Base-by-base conservation (phyloP, 345 rosid genomes). In the Eucalyptus rudis region DNA sequence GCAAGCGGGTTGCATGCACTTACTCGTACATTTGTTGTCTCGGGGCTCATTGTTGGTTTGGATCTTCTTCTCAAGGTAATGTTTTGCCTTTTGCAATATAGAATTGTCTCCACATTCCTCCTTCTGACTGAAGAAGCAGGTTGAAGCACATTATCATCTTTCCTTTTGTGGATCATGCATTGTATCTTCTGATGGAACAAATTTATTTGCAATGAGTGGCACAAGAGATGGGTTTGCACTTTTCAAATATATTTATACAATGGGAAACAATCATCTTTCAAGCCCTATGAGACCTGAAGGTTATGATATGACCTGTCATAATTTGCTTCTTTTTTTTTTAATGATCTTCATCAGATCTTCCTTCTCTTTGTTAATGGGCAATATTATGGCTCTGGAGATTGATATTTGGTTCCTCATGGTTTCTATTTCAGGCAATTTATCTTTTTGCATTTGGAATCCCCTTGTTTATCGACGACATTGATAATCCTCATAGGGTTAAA, bases 41-140 rank as follows among this genome's bases (percentile, higher is more conserved):
- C 99, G 1, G 97, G 98, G 56, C 92, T 95, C 20, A 83, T 96
- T 84, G 95, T 97, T 62, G 97, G 92, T 87, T 91, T 97, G 91
- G 99, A 96, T 92, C 92, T 96, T 87, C 92, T 96, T 89, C 94
- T 97, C 90, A 97, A 96, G 99, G 99, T 96, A 93, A 31, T 80
- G 49, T 47, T 43, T 22, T 81, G 52, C 31, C 4, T 79, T 49
- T 56, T n/a, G 29, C 47, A 36, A 52, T 22, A 49, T 25, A 13
- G 0, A n/a, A 14, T 22, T 86, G 16, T 86, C 36, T 31, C 11
- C 20, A 31, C 4, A 3, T 50, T 86, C 36, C 25, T 51, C 52
- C 86, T 27, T 10, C 86, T 87, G 86, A 83, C 71, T 80, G 83
- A 51, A 44, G 89, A 44, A 88, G 84, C 84, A 40, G 84, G 84